Evolutionary conservation across 116 monocot species (phyloP).

Genomic region (Zostera marina): DNA sequence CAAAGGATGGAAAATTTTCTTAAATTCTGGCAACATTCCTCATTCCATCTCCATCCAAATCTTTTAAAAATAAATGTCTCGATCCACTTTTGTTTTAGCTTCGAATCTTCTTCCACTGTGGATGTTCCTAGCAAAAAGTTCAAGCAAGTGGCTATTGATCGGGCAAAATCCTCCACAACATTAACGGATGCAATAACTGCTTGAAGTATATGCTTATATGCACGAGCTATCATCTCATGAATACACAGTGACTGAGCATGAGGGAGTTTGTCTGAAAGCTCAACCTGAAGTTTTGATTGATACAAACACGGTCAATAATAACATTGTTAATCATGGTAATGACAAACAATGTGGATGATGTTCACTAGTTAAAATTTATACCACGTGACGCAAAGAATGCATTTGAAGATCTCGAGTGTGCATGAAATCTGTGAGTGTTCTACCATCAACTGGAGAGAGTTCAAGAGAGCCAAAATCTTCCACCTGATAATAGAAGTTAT

Average conservation of each 20-base stretch:
- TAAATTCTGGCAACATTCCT: constrained; percentile 33
- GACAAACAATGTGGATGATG: not conserved
- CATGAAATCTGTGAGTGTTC: constrained; percentile 97
- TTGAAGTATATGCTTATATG: constrained; percentile 81
- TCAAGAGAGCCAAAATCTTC: constrained; percentile 96
- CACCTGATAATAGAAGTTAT: constrained; percentile 31
- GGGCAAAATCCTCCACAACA: constrained; percentile 41
- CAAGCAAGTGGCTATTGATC: constrained; percentile 56
- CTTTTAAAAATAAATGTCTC: constrained; percentile 59
- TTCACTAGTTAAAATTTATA: constrained; percentile 9
- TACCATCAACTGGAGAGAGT: constrained; percentile 94
- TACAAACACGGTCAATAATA: not conserved
- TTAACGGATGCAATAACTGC: constrained; percentile 76
- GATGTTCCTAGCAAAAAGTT: constrained; percentile 52
- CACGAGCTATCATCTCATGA: constrained; percentile 89
- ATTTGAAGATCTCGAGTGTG: constrained; percentile 91
- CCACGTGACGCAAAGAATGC: constrained; percentile 78
- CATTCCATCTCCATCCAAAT: constrained; percentile 78
- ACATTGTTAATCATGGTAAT: no score
- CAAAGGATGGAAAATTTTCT: constrained; percentile 82
- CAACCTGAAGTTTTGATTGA: constrained; percentile 35
- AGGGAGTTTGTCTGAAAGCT: constrained; percentile 86
- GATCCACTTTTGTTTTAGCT: constrained; percentile 64
- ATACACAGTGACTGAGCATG: constrained; percentile 89
- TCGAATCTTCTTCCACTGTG: constrained; percentile 20